Conservation (phyloP, 768 basidiomycete genomes). For the Chalciporus chontae region DNA sequence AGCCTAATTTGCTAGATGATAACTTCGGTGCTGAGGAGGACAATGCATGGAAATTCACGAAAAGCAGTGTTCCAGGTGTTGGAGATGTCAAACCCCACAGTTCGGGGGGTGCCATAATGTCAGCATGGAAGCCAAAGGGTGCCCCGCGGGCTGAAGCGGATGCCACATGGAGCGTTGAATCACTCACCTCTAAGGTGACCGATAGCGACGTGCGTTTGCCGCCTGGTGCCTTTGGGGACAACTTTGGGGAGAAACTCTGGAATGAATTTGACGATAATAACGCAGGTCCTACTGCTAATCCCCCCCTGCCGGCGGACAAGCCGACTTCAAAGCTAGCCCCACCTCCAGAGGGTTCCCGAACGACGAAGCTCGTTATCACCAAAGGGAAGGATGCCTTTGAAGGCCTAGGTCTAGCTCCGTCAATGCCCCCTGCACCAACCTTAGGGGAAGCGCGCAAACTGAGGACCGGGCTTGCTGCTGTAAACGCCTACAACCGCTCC, state of each 20-base stretch:
- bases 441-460: constrained; percentile 73
- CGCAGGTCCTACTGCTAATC: constrained; percentile 3
- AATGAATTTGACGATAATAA: constrained; percentile 40
- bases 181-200: constrained; percentile 21
- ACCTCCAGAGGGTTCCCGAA: constrained; percentile 29
- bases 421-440: constrained; percentile 55
- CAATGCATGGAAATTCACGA: constrained; percentile 44
- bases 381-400: constrained; percentile 75
- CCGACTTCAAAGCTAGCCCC: constrained; percentile 23
- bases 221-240: constrained; percentile 55
- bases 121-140: constrained; percentile 29
- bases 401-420: constrained; percentile 54
- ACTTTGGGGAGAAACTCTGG: constrained; percentile 59
- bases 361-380: constrained; percentile 28
- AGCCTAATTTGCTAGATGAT: constrained; percentile 34
- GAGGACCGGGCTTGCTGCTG: constrained; percentile 62
- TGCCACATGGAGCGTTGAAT: constrained; percentile 42
- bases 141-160: constrained; percentile 20
- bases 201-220: constrained; percentile 22
- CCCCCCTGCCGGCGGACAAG: constrained; percentile 13
- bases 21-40: constrained; percentile 43
- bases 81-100: constrained; percentile 18
- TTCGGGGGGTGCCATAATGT: constrained; percentile 23
- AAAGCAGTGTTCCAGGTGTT: constrained; percentile 16
- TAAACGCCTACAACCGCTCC: constrained; percentile 36